Evolutionary conservation across 202 grass and related monocot genomes (phyloP), one percentile per base, ranked within the genome.

Genomic region (Bolboschoenoplectus hybrid): DNA sequence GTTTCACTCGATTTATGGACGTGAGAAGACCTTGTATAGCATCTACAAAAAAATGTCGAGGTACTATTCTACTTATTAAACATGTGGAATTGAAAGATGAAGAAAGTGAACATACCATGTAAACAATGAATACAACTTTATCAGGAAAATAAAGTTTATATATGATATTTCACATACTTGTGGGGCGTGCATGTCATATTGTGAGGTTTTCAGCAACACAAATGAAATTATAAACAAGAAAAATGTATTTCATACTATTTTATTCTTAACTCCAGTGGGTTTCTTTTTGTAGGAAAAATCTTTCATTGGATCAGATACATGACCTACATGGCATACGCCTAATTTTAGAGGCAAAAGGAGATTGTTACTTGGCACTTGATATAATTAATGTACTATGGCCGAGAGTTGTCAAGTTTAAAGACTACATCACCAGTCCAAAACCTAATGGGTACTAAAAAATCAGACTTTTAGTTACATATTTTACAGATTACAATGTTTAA

Each of bases 21-120:
- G 92, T 52, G 81, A 90, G 85, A 97, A 97, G 80, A 92, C 92
- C 86, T 86, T 94, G 36, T 94, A 89, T 84, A 92, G 94, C 56
- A 94, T 97, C 52, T 90, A 97, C 82, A 91, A 84, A 82, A 97
- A 97, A 81, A 97, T 97, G 94, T 32, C 69, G 89, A 94, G 92
- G 92, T 94, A 92, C 85, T 73, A 16, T 61, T 0, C 19, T 51
- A 6, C 57, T 81, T 77, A 76, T 43, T 35, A 60, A 57, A 47
- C 66, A 79, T 45, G 32, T 4, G 5, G 32, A 34, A 53, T 76
- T 76, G 17, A 14, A 64, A 20, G 20, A 56, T 70, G 35, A 65
- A 64, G 62, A 65, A 64, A 82, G 44, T 82, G 9, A 63, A 44
- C 14, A 43, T 5, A 65, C 8, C 34, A 43, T 45, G 9, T 45